Base-by-base conservation (phyloP, 805 yeast genomes). In the Saturnispora saitoi region DNA sequence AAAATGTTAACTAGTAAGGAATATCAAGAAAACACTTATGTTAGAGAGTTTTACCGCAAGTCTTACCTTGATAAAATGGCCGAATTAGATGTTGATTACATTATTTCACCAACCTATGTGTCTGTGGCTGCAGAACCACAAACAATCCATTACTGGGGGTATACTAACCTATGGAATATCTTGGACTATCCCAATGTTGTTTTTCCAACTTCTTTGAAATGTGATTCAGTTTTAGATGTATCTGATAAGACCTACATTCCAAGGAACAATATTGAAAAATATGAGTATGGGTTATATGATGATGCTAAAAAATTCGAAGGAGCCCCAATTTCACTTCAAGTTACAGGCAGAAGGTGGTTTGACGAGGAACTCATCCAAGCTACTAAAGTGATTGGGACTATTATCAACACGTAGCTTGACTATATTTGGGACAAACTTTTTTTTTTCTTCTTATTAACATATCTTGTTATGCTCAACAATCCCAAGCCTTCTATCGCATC, bases 121-220 rank as follows among this genome's bases (percentile, higher is more conserved):
- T 78, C 78, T 48, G 84, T 80, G 40, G 86, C 90, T 17, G 83
- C 87, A 40, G 70, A 71, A 48, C 80, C 81, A 4, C 78, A 74
- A 45, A 71, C 72, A 20, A 68, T 78, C 10, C 74, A 75, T 57
- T 80, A 81, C 64, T 83, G 88, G 86, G 80, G 86, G 1, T 83
- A 83, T 68, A 80, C 87, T 14, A 68, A 83, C 1, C 68, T 81
- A 52, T 82, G 80, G 78, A 83, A 83, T 63, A 57, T 82, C 48
- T 61, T 81, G 51, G 90, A 83, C 61, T 72, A 75, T 56, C 86
- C 89, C n/a, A 74, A 77, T 36, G 76, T 78, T 48, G 68, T 71
- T 1, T 68, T 80, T 65, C 84, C 82, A 55, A 72, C 82, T 4
- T 75, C 81, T 4, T 62, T 78, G 49, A 69, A 62, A 56, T 80